Conservation (phyloP, 108 stramenopile species). For the Pseudonitzschia multiseries region DNA sequence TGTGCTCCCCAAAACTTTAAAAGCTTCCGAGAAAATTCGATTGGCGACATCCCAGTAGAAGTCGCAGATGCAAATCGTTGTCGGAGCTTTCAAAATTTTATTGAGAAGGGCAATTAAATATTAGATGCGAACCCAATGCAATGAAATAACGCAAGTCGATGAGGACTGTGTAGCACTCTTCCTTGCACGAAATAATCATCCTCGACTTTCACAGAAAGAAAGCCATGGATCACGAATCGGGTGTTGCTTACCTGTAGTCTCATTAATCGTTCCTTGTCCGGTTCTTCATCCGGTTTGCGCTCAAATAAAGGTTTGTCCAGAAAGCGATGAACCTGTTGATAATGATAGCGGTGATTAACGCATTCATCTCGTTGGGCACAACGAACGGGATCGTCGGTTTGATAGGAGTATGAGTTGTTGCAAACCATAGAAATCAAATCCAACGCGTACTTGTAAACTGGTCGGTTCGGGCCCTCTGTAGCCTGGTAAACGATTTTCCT, state of each 20-base stretch:
- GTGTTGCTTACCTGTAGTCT: constrained; percentile 12
- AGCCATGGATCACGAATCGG: not conserved
- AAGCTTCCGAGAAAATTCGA: constrained; percentile 25
- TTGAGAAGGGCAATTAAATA: not conserved
- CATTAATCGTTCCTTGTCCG: constrained; percentile 21
- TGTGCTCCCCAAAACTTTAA: constrained; percentile 31
- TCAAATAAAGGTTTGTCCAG: constrained; percentile 4
- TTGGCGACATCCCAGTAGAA: constrained; percentile 28
- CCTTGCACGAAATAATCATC: no score
- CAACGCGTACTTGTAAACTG: constrained; percentile 3
- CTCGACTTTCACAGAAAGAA: not conserved
- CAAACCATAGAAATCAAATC: constrained; percentile 6
- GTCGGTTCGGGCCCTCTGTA: not conserved
- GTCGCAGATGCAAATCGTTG: constrained; percentile 33
- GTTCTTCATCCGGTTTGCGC: constrained; percentile 10
- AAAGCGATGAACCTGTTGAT: constrained; percentile 8
- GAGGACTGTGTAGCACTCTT: not conserved
- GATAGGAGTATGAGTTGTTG: not conserved
- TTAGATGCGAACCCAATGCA: not conserved
- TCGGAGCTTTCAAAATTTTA: constrained; percentile 4
- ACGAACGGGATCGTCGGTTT: not conserved
- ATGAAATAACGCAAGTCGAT: not conserved
- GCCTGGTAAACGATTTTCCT: not conserved
- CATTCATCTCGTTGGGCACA: not conserved
- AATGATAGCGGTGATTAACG: not conserved